phyloP scores from a whole-genome alignment of 2,329 filamentous ascomycete species.

The Fusarium subtropicale region DNA sequence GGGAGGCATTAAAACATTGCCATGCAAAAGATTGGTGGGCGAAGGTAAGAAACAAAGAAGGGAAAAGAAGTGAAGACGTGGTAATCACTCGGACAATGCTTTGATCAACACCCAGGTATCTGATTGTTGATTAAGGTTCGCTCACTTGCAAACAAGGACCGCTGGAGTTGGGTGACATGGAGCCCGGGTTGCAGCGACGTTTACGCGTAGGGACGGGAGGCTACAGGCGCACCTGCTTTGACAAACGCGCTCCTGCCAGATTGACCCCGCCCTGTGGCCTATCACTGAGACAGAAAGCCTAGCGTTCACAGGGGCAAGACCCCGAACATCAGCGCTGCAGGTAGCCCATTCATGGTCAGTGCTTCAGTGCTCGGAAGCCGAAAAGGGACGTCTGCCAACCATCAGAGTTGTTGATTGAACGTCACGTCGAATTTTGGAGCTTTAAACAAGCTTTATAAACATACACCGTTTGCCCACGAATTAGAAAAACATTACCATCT shows the following conservation, averaged over 20 bases:
- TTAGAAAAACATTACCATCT: neutral
- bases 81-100: neutral
- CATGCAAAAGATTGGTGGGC: neutral
- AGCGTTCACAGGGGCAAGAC: conserved; percentile 10
- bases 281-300: conserved; percentile 2
- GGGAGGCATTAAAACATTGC: neutral
- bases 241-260: conserved; percentile 33
- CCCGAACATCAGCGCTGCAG: conserved; percentile 16
- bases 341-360: conserved; percentile 17
- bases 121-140: conserved; percentile 10
- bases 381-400: conserved; percentile 16
- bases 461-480: neutral
- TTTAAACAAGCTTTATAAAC: neutral
- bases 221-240: neutral
- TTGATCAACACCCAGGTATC: neutral
- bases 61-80: neutral
- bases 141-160: neutral
- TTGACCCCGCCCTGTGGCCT: conserved; percentile 8
- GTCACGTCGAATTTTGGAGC: conserved; percentile 3
- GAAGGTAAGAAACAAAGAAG: neutral
- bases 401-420: conserved; percentile 20
- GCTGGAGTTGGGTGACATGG: neutral
- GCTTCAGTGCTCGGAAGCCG: conserved; percentile 21
- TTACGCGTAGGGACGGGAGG: conserved; percentile 1
- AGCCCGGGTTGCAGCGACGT: neutral